Base-by-base conservation (phyloP, 1,284 basidiomycete genomes). In the Ceratobasidium sp. region DNA sequence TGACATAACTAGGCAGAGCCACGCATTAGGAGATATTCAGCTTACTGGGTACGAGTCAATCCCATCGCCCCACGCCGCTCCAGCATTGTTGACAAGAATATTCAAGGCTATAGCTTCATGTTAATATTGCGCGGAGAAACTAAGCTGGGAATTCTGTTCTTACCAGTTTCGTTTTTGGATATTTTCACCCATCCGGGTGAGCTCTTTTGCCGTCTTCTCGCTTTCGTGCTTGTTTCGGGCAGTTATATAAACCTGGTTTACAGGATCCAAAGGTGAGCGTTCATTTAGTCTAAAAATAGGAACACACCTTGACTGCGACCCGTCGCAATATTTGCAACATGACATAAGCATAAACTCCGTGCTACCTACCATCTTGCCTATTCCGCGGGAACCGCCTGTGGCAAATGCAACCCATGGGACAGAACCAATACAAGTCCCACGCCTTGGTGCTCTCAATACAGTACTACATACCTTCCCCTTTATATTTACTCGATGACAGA, bases 371-470 rank as follows among this genome's bases (percentile, higher is more conserved):
- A 89, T 90, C 83, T 89, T 90, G 31, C 90, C 89, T 58, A 91
- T 87, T 31, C 89, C 90, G 73, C 88, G 83, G 53, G 88, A 90
- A n/a, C 90, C 90, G n/a, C 90, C 91, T 0, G 90, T 91, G 46
- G 91, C 84, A 43, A 92, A 83, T 1, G 88, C 88, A 4, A 90
- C 86, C 81, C 82, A 13, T 39, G 29, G 34, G 37, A 76, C 74
- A 13, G 34, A 9, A n/a, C 16, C 16, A 27, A 19, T 58, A 51
- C 34, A 48, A 24, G n/a, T 19, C 62, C 29, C 51, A 27, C 34
- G 51, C 34, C n/a, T 14, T 9, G 19, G 29, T 16, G 14, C 29
- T 14, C 7, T 11, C 37, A 8, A 11, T 29, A 41, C 22, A 51
- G 53, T 11, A 29, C 31, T 37, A 29, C 77, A 72, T 27, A 82